Conservation (phyloP, 2,329 filamentous ascomycete species). For the Nothophoma quercina region DNA sequence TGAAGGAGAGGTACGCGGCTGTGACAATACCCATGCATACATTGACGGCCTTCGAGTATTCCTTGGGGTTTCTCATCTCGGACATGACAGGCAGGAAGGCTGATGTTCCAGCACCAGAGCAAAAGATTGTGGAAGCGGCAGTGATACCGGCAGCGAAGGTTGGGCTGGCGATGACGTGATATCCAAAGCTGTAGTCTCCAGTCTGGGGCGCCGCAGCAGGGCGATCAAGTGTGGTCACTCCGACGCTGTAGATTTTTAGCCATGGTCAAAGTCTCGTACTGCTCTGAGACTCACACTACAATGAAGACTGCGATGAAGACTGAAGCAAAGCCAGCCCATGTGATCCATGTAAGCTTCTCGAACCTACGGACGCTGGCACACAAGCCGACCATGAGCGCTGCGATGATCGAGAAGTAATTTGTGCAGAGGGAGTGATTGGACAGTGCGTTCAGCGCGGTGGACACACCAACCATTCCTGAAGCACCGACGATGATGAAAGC, state of each 20-base stretch:
- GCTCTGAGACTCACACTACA: constrained; percentile 50
- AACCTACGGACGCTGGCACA: constrained; percentile 66
- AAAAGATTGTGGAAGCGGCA: constrained; percentile 65
- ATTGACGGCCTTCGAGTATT: constrained; percentile 68
- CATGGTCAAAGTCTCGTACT: neutral
- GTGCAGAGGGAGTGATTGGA: constrained; percentile 67
- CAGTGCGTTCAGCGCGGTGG: constrained; percentile 67
- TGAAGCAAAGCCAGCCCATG: constrained; percentile 66
- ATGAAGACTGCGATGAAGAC: constrained; percentile 67
- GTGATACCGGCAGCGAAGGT: constrained; percentile 67
- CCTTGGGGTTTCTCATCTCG: constrained; percentile 67
- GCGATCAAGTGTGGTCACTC: constrained; percentile 64
- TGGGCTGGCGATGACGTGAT: constrained; percentile 63
- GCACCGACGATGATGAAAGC: constrained; percentile 65
- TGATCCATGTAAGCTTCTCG: constrained; percentile 68
- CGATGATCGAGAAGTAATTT: constrained; percentile 66
- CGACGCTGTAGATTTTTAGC: constrained; percentile 48
- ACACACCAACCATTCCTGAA: constrained; percentile 67
- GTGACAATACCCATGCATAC: constrained; percentile 66
- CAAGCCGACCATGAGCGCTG: constrained; percentile 59
- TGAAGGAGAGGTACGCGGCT: constrained; percentile 65
- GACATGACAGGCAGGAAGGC: constrained; percentile 71
- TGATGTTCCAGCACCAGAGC: constrained; percentile 65
- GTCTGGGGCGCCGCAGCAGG: constrained; percentile 68
- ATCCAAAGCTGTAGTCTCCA: constrained; percentile 67